Conservation (phyloP, 495 filamentous ascomycete genomes). For the Trichoderma asperelloides region DNA sequence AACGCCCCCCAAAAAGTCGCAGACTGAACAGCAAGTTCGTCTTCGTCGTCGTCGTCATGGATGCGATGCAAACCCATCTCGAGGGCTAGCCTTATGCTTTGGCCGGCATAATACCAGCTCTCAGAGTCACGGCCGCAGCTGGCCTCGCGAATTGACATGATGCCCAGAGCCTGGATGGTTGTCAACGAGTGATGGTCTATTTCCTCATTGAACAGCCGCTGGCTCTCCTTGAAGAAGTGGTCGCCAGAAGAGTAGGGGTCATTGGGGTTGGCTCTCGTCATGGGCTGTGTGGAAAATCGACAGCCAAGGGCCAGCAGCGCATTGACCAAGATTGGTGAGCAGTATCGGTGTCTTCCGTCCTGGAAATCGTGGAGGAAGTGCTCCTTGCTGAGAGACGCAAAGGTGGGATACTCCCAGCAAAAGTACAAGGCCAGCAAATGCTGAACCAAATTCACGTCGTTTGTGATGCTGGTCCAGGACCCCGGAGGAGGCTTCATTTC, state of each 20-base stretch:
- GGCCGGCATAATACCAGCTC: constrained; percentile 57
- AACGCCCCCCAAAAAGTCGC: constrained; percentile 69
- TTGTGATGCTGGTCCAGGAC: constrained; percentile 54
- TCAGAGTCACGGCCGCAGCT: constrained; percentile 57
- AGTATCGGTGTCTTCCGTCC: constrained; percentile 48
- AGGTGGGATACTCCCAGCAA: constrained; percentile 71
- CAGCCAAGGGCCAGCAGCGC: constrained; percentile 65
- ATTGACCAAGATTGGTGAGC: constrained; percentile 66
- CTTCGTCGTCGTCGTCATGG: constrained; percentile 31
- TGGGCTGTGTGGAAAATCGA: constrained; percentile 58
- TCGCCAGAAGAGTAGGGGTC: constrained; percentile 59
- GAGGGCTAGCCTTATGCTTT: constrained; percentile 55
- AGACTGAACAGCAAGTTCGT: constrained; percentile 52
- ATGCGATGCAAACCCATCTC: constrained; percentile 56
- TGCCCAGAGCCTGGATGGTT: constrained; percentile 66
- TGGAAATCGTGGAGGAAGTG: constrained; percentile 61
- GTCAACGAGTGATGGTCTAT: constrained; percentile 55
- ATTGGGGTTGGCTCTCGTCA: constrained; percentile 50
- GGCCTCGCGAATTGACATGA: constrained; percentile 63
- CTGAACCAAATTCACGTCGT: constrained; percentile 46
- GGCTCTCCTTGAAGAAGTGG: constrained; percentile 62
- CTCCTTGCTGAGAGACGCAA: constrained; percentile 61
- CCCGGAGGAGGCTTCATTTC: constrained; percentile 29
- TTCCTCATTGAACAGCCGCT: constrained; percentile 48
- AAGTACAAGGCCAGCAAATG: constrained; percentile 68